A percentile compares a stretch with the other conserved stretches of the same genome.
Conservation (phyloP, 441 rosid species). For the Gossypium lobatum region DNA sequence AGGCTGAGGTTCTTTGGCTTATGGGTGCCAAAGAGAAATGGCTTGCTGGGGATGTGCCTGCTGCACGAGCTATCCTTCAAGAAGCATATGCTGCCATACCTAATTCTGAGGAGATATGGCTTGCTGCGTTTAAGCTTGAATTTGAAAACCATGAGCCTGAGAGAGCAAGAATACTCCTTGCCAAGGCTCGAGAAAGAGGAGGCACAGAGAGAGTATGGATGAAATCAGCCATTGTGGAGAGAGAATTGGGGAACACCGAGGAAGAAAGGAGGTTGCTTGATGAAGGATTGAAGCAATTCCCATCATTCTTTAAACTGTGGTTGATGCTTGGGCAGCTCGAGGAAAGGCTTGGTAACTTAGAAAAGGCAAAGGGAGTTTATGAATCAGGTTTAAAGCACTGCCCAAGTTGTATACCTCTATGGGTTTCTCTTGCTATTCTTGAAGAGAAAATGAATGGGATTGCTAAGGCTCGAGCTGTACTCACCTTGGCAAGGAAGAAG, state of each 20-base stretch:
- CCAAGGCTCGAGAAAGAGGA: constrained; percentile 94
- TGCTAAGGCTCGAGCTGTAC: constrained; percentile 79
- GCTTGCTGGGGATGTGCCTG: constrained; percentile 96
- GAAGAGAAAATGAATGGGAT: constrained; percentile 77
- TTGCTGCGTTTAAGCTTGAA: constrained; percentile 97
- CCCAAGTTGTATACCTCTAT: constrained; percentile 57
- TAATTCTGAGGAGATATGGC: constrained; percentile 94
- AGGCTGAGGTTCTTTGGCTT: constrained; percentile 96
- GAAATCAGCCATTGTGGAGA: constrained; percentile 94
- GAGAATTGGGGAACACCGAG: constrained; percentile 67
- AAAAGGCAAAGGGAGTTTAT: constrained; percentile 62
- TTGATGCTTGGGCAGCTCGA: constrained; percentile 94
- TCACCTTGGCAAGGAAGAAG: constrained; percentile 76
- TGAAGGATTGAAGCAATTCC: constrained; percentile 77
- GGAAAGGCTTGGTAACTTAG: constrained; percentile 54
- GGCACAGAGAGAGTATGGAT: constrained; percentile 98
- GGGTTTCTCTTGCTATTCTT: constrained; percentile 77
- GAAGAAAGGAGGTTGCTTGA: constrained; percentile 79
- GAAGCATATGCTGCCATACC: constrained; percentile 96
- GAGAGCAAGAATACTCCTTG: constrained; percentile 89
- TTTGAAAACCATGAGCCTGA: constrained; percentile 95
- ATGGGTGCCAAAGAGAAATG: constrained; percentile 99
- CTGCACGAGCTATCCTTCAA: constrained; percentile 90
- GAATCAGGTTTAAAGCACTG: constrained; percentile 67
- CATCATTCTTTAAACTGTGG: constrained; percentile 87